Base-by-base conservation (phyloP, 2,329 filamentous ascomycete genomes). In the Pseudogymnoascus sp. region DNA sequence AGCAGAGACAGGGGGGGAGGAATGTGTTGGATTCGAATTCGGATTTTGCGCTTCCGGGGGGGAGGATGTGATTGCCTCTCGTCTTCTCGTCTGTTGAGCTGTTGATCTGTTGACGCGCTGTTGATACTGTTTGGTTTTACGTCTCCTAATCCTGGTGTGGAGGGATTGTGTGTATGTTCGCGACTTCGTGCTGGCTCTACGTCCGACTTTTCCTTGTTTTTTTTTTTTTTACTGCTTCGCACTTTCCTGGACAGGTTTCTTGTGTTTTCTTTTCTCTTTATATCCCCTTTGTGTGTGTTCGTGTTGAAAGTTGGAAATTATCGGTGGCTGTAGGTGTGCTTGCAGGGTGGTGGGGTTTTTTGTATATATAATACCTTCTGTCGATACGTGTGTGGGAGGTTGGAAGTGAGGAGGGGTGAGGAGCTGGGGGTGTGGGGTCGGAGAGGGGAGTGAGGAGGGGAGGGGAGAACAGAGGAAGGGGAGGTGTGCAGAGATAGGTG, bases 1-100 rank as follows among this genome's bases (percentile, higher is more conserved):
- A 31, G 10, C 31, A 15, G n/a, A 13, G 15, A 5, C 12, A 21
- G 15, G 35, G 59, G 21, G 8, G 35, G 17, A 35, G 31, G 29
- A 60, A 63, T n/a, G 77, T 96, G 39, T 79, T 96, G 63, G 86
- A 87, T 69, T 85, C 80, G 48, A 96, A 96, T 70, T 92, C 92
- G 0, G 92, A 97, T 73, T 97, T 97, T 75, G 83, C 88, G 66
- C 74, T 97, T 29, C 87, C 86, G 1, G 76, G 75, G 21, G 65
- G 64, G 5, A 62, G 70, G 38, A 17, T 39, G 38, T 39, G 15
- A 7, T 39, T 39, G 13, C 15, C 5, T 15, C 3, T 17, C 15
- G 36, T 17, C 12, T 38, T 12, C 8, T 39, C n/a, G 3, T 36
- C 4, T 5, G 33, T 5, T 12, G 4, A 4, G 33, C 8, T 36